Evolutionary conservation across 2,329 filamentous ascomycete species (phyloP).

Genomic region (Neonectria sp.): DNA sequence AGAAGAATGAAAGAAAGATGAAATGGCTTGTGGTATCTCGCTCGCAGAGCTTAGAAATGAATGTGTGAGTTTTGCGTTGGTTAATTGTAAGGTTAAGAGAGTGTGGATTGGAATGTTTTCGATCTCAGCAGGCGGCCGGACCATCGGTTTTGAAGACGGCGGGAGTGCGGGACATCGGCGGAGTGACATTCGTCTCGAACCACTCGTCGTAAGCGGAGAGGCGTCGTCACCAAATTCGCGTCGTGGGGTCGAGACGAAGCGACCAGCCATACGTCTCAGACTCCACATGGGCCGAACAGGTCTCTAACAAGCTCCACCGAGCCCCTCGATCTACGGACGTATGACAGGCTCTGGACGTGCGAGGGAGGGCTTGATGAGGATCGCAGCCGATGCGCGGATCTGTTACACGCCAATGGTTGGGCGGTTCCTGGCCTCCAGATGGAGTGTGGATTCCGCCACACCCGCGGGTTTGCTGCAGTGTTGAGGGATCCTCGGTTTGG

Average conservation of each 20-base stretch:
- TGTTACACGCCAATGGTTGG: background rate
- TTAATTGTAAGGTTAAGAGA: background rate
- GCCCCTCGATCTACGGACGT: background rate
- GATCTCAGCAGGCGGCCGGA: background rate
- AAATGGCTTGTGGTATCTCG: background rate
- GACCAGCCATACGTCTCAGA: background rate
- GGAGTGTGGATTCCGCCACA: background rate
- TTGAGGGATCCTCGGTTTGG: background rate
- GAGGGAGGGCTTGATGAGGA: too few species aligned
- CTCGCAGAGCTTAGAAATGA: slow-evolving; percentile 4
- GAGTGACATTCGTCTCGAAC: background rate
- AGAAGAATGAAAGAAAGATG: background rate
- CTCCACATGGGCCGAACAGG: slow-evolving; percentile 2
- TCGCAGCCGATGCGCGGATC: background rate
- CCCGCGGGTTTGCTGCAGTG: background rate
- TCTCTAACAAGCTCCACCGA: slow-evolving; percentile 1
- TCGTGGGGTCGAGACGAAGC: background rate
- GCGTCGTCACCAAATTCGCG: slow-evolving; percentile 7
- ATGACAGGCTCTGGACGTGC: background rate
- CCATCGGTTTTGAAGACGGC: background rate
- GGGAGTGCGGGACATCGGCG: background rate
- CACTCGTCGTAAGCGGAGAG: background rate
- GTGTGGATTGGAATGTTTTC: background rate
- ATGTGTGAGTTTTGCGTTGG: background rate
- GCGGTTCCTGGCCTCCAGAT: background rate